These are phyloP conservation scores for Cercospora sp. DNA, from an alignment of 2,329 filamentous ascomycete species.

Conservation along the genomic window DNA sequence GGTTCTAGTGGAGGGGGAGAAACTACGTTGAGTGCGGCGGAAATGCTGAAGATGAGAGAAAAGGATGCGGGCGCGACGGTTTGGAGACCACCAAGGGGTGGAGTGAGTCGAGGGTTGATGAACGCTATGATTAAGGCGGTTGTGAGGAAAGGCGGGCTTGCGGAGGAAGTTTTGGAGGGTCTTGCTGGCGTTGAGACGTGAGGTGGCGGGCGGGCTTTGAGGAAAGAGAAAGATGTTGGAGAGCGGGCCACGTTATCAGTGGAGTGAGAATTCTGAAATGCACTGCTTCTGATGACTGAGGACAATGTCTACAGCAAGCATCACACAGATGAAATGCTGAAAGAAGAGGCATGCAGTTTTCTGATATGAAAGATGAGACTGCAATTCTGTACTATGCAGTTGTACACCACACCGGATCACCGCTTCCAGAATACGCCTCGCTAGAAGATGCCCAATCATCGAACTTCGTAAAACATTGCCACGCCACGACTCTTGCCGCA, in stretches of 20 bases:
- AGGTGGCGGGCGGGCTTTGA: conserved; percentile 14
- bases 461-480: background rate
- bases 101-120: conserved; percentile 73
- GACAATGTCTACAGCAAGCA: background rate
- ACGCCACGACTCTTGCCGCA: background rate
- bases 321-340: background rate
- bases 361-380: background rate
- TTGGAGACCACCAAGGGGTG: conserved; percentile 83
- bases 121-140: conserved; percentile 74
- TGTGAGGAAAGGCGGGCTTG: conserved; percentile 74
- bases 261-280: background rate
- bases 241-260: too few species aligned
- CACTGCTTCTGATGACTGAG: background rate
- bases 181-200: conserved; percentile 68
- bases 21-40: conserved; percentile 39
- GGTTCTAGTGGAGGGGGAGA: background rate
- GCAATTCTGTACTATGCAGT: background rate
- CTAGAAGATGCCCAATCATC: background rate
- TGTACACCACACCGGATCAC: background rate
- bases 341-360: background rate
- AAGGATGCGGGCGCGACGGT: conserved; percentile 57
- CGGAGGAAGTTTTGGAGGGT: conserved; percentile 80
- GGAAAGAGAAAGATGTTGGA: background rate
- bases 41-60: conserved; percentile 51
- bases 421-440: background rate